Evolutionary conservation across 179 eudicot genomes (phyloP).

Genomic region (Nepenthes alata): DNA sequence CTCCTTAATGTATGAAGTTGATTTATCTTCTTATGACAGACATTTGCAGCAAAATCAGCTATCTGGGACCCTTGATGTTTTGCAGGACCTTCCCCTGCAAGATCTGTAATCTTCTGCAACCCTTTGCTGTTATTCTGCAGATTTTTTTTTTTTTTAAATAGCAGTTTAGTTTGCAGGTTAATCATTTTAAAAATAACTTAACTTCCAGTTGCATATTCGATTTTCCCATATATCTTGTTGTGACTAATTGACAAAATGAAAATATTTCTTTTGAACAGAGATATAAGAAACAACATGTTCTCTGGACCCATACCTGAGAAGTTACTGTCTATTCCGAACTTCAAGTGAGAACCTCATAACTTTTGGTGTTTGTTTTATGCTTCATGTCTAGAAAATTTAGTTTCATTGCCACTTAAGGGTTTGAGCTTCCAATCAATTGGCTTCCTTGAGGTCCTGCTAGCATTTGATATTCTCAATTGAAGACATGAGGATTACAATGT

Average conservation of each 20-base stretch:
- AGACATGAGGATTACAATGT: no score
- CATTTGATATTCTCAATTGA: no score
- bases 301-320: constrained; percentile 78
- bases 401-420: no score
- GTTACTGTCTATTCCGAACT: constrained; percentile 54
- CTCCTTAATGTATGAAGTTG: neutral
- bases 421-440: no score
- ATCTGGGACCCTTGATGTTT: constrained; percentile 72
- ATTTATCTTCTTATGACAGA: constrained; percentile 30
- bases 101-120: constrained; percentile 45
- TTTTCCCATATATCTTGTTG: no score
- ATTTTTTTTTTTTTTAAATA: neutral
- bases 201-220: no score
- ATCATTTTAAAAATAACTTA: no score
- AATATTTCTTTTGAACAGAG: constrained; percentile 29
- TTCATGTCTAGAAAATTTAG: no score
- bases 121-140: neutral
- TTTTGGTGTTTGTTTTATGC: no score
- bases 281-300: constrained; percentile 73
- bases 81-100: constrained; percentile 70
- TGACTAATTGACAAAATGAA: no score
- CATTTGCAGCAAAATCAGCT: constrained; percentile 82
- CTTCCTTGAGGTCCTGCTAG: no score
- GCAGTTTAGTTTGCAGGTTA: no score
- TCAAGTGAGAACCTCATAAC: constrained; percentile 30